Evolutionary conservation across 345 rosid species (phyloP).

Genomic region (Eucalyptus erythrocorys): DNA sequence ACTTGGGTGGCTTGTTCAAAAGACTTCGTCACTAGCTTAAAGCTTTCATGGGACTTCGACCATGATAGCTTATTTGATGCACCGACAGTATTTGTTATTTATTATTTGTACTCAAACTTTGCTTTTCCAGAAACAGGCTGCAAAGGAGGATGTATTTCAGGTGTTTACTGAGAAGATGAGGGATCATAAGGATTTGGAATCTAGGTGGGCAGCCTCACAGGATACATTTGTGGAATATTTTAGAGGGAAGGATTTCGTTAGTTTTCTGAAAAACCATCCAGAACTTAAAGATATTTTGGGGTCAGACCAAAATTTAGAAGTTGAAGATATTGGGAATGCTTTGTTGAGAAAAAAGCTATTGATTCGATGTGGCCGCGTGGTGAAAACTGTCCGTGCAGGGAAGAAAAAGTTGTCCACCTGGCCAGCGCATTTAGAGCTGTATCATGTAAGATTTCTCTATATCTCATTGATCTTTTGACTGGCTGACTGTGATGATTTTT

Average conservation of each 20-base stretch:
- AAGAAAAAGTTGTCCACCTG: constrained; percentile 95
- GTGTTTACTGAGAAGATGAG: constrained; percentile 98
- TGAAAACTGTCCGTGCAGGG: constrained; percentile 95
- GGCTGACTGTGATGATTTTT: not conserved
- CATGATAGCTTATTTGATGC: not conserved
- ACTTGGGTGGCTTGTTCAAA: not conserved
- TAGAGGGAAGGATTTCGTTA: constrained; percentile 83
- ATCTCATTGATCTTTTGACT: not conserved
- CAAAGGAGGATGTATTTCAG: constrained; percentile 79
- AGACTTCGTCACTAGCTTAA: not conserved
- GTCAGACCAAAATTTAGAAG: constrained; percentile 56
- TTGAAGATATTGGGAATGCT: constrained; percentile 75
- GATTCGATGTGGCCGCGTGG: constrained; percentile 94
- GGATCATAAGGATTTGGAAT: constrained; percentile 82
- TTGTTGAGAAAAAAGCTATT: constrained; percentile 75
- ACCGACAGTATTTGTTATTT: not conserved
- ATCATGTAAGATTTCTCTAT: constrained; percentile 48
- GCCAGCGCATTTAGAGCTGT: constrained; percentile 96
- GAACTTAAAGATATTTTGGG: constrained; percentile 77
- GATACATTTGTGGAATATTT: constrained; percentile 94
- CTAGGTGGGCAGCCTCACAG: constrained; percentile 93
- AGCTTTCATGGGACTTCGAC: too few species aligned
- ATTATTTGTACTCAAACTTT: not conserved
- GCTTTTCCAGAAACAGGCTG: constrained; percentile 54
- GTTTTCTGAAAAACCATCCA: constrained; percentile 66